These are phyloP conservation scores for Serpula lacrymans DNA, from an alignment of 768 basidiomycete species.

Conservation along the genomic window DNA sequence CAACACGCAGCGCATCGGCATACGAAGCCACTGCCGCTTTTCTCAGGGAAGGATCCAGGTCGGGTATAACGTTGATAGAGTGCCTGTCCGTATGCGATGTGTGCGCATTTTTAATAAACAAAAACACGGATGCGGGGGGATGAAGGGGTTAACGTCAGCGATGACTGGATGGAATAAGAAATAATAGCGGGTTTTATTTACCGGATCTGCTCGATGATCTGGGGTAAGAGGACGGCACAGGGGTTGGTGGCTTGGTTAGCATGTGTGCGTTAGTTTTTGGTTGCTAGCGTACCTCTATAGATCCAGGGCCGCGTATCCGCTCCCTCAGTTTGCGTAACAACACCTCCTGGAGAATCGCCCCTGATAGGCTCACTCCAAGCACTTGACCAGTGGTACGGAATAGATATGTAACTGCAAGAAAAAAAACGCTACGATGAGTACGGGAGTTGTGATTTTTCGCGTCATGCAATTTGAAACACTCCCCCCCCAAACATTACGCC, in stretches of 20 bases:
- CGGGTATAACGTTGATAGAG: slow-evolving; percentile 68
- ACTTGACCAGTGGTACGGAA: slow-evolving; percentile 96
- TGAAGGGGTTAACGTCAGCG: slow-evolving; percentile 1
- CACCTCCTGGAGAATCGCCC: slow-evolving; percentile 79
- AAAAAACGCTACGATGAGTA: slow-evolving; percentile 4
- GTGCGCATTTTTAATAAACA: not conserved
- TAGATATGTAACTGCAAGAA: slow-evolving; percentile 75
- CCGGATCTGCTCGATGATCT: slow-evolving; percentile 77
- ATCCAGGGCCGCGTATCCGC: slow-evolving; percentile 73
- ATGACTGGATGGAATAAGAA: slow-evolving; percentile 9
- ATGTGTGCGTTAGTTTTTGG: not conserved
- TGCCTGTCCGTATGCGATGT: slow-evolving; percentile 45
- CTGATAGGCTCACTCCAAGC: slow-evolving; percentile 86
- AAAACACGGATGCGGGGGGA: not conserved
- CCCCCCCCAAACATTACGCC: no score
- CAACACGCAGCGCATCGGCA: slow-evolving; percentile 71
- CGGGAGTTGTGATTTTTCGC: not conserved
- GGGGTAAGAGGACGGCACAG: slow-evolving; percentile 22
- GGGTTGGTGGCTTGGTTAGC: slow-evolving; percentile 3
- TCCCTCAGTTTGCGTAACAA: slow-evolving; percentile 65
- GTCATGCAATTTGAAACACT: no score
- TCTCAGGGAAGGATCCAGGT: slow-evolving; percentile 50
- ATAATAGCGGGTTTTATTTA: slow-evolving; percentile 23
- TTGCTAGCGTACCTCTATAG: slow-evolving; percentile 57
- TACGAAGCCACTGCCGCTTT: slow-evolving; percentile 74